These are phyloP conservation scores for Nicotiana undulata DNA, from an alignment of 257 asterid species.

Conservation along the genomic window DNA sequence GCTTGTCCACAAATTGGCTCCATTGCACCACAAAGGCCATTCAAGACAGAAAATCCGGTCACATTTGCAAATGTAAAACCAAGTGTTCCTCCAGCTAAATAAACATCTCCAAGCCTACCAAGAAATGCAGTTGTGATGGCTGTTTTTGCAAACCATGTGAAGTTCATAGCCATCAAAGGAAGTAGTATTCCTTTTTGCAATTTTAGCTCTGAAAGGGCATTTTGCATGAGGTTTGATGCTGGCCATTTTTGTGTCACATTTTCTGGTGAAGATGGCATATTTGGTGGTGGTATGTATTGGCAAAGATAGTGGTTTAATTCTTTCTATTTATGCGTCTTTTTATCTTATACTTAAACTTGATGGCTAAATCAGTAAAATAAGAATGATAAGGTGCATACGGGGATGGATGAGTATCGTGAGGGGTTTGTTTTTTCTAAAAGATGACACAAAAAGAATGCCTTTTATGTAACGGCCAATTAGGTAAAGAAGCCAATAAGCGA, in stretches of 20 bases:
- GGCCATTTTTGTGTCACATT: slow-evolving; percentile 15
- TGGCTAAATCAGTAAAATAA: neutral
- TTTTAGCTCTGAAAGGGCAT: slow-evolving; percentile 46
- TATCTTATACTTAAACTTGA: slow-evolving; percentile 5
- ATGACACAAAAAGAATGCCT: slow-evolving; percentile 6
- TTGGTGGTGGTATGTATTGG: neutral
- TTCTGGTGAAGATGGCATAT: neutral
- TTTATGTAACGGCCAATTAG: slow-evolving; percentile 10
- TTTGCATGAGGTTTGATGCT: neutral
- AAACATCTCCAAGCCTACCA: slow-evolving; percentile 66
- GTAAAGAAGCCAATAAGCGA: neutral
- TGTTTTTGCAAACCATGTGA: slow-evolving; percentile 72
- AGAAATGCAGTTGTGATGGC: slow-evolving; percentile 80
- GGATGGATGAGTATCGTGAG: slow-evolving; percentile 31
- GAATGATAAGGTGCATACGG: neutral
- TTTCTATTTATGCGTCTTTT: neutral
- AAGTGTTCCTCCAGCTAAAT: slow-evolving; percentile 68
- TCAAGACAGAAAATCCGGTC: slow-evolving; percentile 67
- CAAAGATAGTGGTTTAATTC: neutral
- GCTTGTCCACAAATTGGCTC: slow-evolving; percentile 96
- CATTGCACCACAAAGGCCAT: slow-evolving; percentile 76
- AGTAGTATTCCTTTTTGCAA: slow-evolving; percentile 44
- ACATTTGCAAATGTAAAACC: slow-evolving; percentile 79
- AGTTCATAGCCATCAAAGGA: slow-evolving; percentile 59
- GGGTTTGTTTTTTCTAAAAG: slow-evolving; percentile 15